Percentiles rank a stretch among this genome's conserved stretches.
phyloP scores from a whole-genome alignment of 225 moss, liverwort and hornwort genomes.

The Ulota crispa region DNA sequence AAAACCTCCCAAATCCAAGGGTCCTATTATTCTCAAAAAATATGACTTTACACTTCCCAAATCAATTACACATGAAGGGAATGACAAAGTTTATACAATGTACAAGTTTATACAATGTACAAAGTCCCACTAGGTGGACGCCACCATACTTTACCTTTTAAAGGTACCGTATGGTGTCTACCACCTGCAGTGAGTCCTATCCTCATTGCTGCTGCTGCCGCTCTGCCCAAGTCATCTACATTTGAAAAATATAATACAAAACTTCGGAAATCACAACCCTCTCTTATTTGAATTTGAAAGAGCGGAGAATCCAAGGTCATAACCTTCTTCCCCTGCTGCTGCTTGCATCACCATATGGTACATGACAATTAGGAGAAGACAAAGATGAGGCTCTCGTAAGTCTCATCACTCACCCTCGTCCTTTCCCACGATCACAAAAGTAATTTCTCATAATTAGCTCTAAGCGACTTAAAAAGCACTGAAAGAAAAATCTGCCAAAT shows the following conservation, averaged over 20 bases:
- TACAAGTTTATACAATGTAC: not conserved
- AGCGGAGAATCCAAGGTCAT: not conserved
- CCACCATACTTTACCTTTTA: not conserved
- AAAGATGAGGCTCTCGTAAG: too few species aligned
- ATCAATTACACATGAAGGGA: too few species aligned
- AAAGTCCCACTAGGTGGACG: not conserved
- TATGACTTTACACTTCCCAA: too few species aligned
- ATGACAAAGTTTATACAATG: not conserved
- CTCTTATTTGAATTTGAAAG: not conserved
- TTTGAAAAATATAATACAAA: not conserved
- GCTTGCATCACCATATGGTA: not conserved
- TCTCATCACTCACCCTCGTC: too few species aligned
- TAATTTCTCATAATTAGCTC: too few species aligned
- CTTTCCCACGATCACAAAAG: too few species aligned
- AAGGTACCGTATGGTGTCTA: too few species aligned
- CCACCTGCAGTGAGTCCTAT: not conserved
- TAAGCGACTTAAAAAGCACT: too few species aligned
- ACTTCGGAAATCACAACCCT: not conserved
- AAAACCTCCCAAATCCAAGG: too few species aligned
- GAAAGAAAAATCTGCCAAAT: too few species aligned
- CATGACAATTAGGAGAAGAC: not conserved
- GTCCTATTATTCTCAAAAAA: too few species aligned
- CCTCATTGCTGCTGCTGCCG: not conserved
- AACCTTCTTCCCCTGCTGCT: not conserved
- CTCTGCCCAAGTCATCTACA: not conserved